These are phyloP conservation scores for Licmophora abbreviata DNA, from an alignment of 108 stramenopile genomes.

Conservation along the genomic window DNA sequence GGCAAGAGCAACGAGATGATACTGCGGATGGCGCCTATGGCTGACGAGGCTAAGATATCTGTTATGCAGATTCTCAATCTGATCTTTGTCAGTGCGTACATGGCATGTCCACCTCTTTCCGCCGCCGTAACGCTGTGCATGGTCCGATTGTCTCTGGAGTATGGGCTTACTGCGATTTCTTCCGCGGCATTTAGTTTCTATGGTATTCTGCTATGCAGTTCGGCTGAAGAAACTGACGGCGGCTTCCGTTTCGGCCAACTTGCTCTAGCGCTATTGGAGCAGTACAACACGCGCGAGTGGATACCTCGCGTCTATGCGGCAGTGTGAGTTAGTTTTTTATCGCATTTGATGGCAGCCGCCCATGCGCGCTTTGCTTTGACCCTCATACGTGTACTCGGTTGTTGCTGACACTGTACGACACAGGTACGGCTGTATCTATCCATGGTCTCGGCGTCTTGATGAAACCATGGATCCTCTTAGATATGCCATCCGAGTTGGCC, in stretches of 20 bases:
- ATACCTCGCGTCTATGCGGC: constrained; percentile 18
- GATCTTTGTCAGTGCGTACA: constrained; percentile 9
- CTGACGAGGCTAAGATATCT: constrained; percentile 1
- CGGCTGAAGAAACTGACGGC: neutral
- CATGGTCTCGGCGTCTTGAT: neutral
- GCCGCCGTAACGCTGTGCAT: constrained; percentile 21
- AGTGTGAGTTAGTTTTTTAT: constrained; percentile 18
- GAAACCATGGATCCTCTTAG: neutral
- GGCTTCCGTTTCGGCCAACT: constrained; percentile 18
- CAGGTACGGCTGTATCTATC: neutral
- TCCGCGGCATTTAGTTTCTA: constrained; percentile 33
- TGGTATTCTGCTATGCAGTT: constrained; percentile 26
- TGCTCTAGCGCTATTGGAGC: constrained; percentile 20
- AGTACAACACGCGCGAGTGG: constrained; percentile 19
- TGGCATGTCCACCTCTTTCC: constrained; percentile 13
- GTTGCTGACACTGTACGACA: neutral
- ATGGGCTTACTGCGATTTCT: constrained; percentile 26
- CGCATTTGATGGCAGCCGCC: constrained; percentile 1
- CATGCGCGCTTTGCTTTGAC: neutral
- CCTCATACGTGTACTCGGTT: neutral
- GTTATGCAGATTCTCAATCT: constrained; percentile 32
- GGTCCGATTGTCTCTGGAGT: constrained; percentile 27
- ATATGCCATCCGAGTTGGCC: neutral
- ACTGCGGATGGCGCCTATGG: constrained; percentile 17
- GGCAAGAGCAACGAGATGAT: constrained; percentile 20